Base-by-base conservation (phyloP, 768 basidiomycete genomes). In the Termitomyces heimii region DNA sequence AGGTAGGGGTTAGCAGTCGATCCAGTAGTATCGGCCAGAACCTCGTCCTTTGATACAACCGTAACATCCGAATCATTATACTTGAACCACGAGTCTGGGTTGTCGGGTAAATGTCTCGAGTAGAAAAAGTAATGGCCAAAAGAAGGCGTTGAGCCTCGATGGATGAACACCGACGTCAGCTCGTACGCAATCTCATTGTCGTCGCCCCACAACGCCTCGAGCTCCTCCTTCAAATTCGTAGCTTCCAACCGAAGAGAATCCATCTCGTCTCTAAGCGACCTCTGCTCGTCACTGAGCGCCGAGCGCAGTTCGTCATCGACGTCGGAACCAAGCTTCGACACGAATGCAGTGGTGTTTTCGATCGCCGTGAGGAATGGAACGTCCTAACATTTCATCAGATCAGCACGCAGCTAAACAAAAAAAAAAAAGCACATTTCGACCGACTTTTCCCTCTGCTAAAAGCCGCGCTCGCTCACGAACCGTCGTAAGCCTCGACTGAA, bases 101-200 rank as follows among this genome's bases (percentile, higher is more conserved):
- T 72, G 48, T 83, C 82, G 1, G 94, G 95, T 14, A 97, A 76
- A 68, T 93, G 81, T 40, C 94, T 82, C 54, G 94, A 92, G 70
- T 96, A 97, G 71, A 98, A 92, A 78, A 94, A 98, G 71, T 97
- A 97, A 68, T 97, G 95, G 3, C 94, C 94, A 73, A 85, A 94
- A 7, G 88, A 89, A 2, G 92, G 86, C 18, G 86, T 89, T 54
- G 86, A 81, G 48, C 94, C 95, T 29, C 95, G 87, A 70, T 98
- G 95, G 58, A 98, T 89, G 76, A 93, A 98, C 20, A 98, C 96
- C 10, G 92, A 91, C 0, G 92, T 93, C 44, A 98, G 80, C 66
- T 97, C 92, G 68, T 97, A 98, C 31, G 86, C 85, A 8, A 82
- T 83, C 31, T 78, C 72, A 16, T 68, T 78, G 44, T 84, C 83